Base-by-base conservation (phyloP, 2,329 filamentous ascomycete species). In the Sporothrix pallida region DNA sequence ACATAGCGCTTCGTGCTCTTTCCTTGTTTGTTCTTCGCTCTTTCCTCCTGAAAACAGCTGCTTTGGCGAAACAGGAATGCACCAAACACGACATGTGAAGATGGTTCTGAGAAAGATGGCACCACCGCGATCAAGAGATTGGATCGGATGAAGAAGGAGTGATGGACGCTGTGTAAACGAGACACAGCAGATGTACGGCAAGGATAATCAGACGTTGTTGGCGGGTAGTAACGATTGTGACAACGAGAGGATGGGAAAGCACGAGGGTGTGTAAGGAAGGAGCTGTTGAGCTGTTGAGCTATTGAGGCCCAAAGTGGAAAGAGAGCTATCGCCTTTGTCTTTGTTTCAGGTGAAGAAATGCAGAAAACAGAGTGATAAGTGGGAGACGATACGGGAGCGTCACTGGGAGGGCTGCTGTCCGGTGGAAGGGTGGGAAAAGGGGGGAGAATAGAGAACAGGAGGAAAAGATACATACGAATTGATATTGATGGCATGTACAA, bases 91-190 rank as follows among this genome's bases (percentile, higher is more conserved):
- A 37, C 31, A 37, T 37, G 31, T 37, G 31, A 7, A 37, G 4
- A 7, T 37, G 31, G 31, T 37, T 37, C 31, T 37, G 31, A 58
- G 15, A 17, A 48, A 50, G 17, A 62, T 12, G 42, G 69, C 13
- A 71, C 44, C 52, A 31, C 54, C 54, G 12, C 15, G 54, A 31
- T 50, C 52, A 31, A 50, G 31, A 62, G 20, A 3, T 31, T 48
- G 54, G 52, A 50, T 62, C 46, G 58, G 46, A 54, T 44, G 70
- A 52, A 52, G 58, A 72, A 44, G 17, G 46, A 23, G 23, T 48
- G 70, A 44, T n/a, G 56, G 56, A 56, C 6, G 70, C 50, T 31
- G 71, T 67, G 60, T 67, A 58, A 54, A 58, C 31, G 37, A 23
- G 12, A 20, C 62, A 67, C 71, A 42, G n/a, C 71, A 52, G 58